Base-by-base conservation (phyloP, 2,329 filamentous ascomycete species). In the Cyclaneusma minus region DNA sequence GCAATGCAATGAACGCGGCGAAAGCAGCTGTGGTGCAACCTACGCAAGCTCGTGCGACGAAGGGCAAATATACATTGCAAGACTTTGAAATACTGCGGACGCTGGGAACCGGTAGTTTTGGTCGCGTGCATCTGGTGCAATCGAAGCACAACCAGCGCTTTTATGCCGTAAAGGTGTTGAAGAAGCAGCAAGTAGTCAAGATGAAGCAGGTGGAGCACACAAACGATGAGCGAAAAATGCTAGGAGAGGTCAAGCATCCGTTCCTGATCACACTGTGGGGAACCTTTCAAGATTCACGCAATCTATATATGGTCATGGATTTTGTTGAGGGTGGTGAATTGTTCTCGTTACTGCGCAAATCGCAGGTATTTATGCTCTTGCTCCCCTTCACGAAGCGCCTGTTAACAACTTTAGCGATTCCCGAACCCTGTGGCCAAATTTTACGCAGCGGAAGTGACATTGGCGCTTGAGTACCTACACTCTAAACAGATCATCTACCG, bases 151-250 rank as follows among this genome's bases (percentile, higher is more conserved):
- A 98, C 54, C 81, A 92, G 56, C 76, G 89, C 35, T 98, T 85
- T 62, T 98, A 98, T 56, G 89, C 89, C 23, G 77, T 98, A 55
- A 98, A 98, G 60, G 89, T 98, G 38, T 60, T 98, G 55, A 98
- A 98, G 55, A 98, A 98, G 66, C 76, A 76, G 25, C 89, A 98
- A 57, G 87, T 98, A 29, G 84, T 98, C 53, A 93, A 93, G 62
- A 95, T 98, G 89, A 98, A 98, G 68, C 89, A 98, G 56, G 84
- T 98, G 33, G 89, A 98, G 56, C 89, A 98, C 58, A 98, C 89
- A 40, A 98, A 98, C 48, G 89, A 98, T 54, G 89, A 98, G 60
- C 69, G 89, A 39, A 73, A 70, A 43, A 98, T 98, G 89, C 60
- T 98, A 44, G 81, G 83, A 50, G 80, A 92, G 51, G 89, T 95